These are phyloP conservation scores for Vaccinium macrocarpon DNA, from an alignment of 148 eudicot genomes.

Conservation along the genomic window DNA sequence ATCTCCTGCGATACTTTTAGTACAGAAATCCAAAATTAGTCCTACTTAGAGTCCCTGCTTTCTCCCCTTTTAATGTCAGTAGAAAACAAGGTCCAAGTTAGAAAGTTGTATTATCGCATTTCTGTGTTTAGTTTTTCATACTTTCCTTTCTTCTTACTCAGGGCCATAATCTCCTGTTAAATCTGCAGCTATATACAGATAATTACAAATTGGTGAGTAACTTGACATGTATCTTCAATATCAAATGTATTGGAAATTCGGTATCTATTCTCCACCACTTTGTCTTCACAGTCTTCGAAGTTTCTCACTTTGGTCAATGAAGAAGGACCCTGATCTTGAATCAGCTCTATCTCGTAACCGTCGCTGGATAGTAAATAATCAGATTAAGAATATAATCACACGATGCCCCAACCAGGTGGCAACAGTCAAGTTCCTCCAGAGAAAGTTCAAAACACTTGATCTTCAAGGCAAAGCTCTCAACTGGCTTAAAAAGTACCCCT, in stretches of 20 bases:
- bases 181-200: constrained; percentile 14
- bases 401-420: constrained; percentile 62
- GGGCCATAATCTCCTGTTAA: neutral
- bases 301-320: constrained; percentile 87
- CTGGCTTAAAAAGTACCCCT: constrained; percentile 95
- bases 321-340: constrained; percentile 94
- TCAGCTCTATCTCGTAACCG: constrained; percentile 74
- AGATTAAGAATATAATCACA: constrained; percentile 80
- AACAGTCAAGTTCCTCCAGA: constrained; percentile 67
- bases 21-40: neutral
- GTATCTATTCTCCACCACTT: constrained; percentile 5
- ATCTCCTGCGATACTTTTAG: neutral
- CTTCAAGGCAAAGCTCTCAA: constrained; percentile 88
- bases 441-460: constrained; percentile 86
- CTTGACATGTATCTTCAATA: constrained; percentile 12
- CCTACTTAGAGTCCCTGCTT: no score
- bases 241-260: constrained; percentile 7
- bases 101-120: neutral
- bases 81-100: neutral
- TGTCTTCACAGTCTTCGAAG: constrained; percentile 28
- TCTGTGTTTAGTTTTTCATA: neutral
- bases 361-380: constrained; percentile 91
- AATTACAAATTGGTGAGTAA: constrained; percentile 7
- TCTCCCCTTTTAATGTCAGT: neutral
- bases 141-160: neutral